Evolutionary conservation across 169 alveolate species (phyloP), one percentile per base, ranked within the genome.

Genomic region (Neospora caninum): DNA sequence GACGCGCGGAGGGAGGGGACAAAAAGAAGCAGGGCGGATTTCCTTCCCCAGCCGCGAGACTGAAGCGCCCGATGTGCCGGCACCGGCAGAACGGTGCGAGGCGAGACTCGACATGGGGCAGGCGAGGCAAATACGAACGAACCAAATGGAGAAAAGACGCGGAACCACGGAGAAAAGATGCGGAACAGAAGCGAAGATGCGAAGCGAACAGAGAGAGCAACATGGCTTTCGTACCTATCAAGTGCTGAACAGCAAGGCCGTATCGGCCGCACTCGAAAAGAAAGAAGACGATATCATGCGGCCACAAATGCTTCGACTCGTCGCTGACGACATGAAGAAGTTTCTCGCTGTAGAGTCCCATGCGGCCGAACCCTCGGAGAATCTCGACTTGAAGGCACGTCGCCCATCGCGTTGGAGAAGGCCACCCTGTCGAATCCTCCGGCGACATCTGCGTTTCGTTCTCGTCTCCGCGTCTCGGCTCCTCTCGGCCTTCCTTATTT

Each of bases 291-390:
- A 78, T 43, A 25, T 78, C 86, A 16, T 78, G 49, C 2, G 86
- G 86, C 86, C 86, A 78, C 20, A 78, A 43, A n/a, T 16, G 29
- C 45, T 6, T 78, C 43, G 43, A 0, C 45, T 78, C 49, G 4
- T 78, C 86, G 86, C 86, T 78, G 86, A 78, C 86, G 27, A 78
- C 45, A n/a, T 78, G 86, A 4, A 78, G 45, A 20, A 78, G 86
- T n/a, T 78, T 78, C 20, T 78, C 86, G 45, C 86, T 78, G 86
- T 78, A 78, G 39, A 78, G 86, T 43, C 86, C 86, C 86, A 78
- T 78, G 39, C 86, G 39, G 2, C 86, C 86, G 86, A 78, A 78
- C 27, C 49, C 39, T 10, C 86, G 41, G 45, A 78, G 86, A n/a
- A 78, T n/a, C 39, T 38, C 45, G 27, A 78, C 86, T 2, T 78